These are phyloP conservation scores for Myxozyma udenii DNA, from an alignment of 805 yeast species.

Conservation along the genomic window DNA sequence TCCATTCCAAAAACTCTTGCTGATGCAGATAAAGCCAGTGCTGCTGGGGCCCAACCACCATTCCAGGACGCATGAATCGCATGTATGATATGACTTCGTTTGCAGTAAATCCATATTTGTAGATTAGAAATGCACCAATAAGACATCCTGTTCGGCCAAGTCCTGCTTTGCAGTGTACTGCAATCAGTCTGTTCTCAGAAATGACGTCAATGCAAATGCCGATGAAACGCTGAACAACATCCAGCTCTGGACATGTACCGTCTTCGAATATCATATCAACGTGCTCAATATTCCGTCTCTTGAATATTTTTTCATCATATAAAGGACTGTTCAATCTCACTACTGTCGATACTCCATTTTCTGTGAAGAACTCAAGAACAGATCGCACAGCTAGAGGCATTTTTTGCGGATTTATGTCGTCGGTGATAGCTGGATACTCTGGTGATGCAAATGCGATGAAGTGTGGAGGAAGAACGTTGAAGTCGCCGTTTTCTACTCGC, in stretches of 20 bases:
- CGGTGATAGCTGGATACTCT: constrained; percentile 41
- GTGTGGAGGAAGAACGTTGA: constrained; percentile 85
- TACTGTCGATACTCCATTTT: constrained; percentile 76
- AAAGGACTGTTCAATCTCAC: constrained; percentile 90
- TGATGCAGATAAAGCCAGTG: constrained; percentile 98
- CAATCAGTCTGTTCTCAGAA: constrained; percentile 68
- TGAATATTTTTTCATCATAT: constrained; percentile 81
- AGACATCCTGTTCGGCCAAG: constrained; percentile 96
- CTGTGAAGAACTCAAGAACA: constrained; percentile 72
- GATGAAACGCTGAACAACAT: constrained; percentile 83
- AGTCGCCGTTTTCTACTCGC: constrained; percentile 95
- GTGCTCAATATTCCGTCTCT: constrained; percentile 78
- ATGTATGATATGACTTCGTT: constrained; percentile 93
- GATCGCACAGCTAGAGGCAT: constrained; percentile 51
- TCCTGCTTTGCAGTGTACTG: constrained; percentile 99
- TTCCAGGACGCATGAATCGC: constrained; percentile 96
- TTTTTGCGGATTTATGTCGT: constrained; percentile 32
- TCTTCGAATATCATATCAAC: constrained; percentile 96
- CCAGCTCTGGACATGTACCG: constrained; percentile 96
- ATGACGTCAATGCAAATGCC: constrained; percentile 94
- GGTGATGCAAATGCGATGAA: constrained; percentile 98
- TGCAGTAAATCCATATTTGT: constrained; percentile 96
- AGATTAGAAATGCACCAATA: constrained; percentile 94
- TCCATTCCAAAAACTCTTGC: constrained; percentile 94
- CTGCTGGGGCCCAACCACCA: constrained; percentile 99